phyloP scores from a whole-genome alignment of 495 filamentous ascomycete genomes.

The Emericellopsis terricola region DNA sequence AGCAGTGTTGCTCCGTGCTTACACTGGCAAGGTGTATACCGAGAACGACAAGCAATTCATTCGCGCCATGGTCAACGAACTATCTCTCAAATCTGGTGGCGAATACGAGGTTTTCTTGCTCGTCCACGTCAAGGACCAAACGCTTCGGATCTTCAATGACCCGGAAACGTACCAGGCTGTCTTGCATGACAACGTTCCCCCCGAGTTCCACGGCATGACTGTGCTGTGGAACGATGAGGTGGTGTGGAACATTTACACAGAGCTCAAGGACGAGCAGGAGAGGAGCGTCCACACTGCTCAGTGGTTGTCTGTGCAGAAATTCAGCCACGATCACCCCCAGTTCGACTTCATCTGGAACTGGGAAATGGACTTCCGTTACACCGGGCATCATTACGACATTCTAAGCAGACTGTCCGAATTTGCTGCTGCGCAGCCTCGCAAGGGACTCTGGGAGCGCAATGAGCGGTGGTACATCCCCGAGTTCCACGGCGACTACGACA shows the following conservation, averaged over 20 bases:
- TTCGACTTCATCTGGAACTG: slow-evolving; percentile 66
- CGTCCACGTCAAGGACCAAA: slow-evolving; percentile 48
- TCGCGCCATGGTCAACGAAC: slow-evolving; percentile 55
- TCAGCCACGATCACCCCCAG: slow-evolving; percentile 47
- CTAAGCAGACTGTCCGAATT: slow-evolving; percentile 41
- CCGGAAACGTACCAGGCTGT: slow-evolving; percentile 31
- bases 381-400: slow-evolving; percentile 53
- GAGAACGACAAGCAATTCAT: slow-evolving; percentile 52
- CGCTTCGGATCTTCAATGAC: slow-evolving; percentile 35
- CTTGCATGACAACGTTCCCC: slow-evolving; percentile 35
- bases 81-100: slow-evolving; percentile 51
- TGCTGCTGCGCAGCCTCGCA: slow-evolving; percentile 41
- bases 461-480: slow-evolving; percentile 52
- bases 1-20: slow-evolving; percentile 51
- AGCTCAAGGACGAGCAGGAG: slow-evolving; percentile 20
- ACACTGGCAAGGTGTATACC: slow-evolving; percentile 49
- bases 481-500: slow-evolving; percentile 39
- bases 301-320: slow-evolving; percentile 43
- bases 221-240: slow-evolving; percentile 47
- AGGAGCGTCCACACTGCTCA: slow-evolving; percentile 27
- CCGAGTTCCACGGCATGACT: slow-evolving; percentile 47
- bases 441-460: slow-evolving; percentile 57
- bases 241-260: slow-evolving; percentile 39
- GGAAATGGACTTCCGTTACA: slow-evolving; percentile 55
- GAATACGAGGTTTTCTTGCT: slow-evolving; percentile 65